phyloP scores from a whole-genome alignment of 805 yeast species.

The Hyphopichia homilentoma region DNA sequence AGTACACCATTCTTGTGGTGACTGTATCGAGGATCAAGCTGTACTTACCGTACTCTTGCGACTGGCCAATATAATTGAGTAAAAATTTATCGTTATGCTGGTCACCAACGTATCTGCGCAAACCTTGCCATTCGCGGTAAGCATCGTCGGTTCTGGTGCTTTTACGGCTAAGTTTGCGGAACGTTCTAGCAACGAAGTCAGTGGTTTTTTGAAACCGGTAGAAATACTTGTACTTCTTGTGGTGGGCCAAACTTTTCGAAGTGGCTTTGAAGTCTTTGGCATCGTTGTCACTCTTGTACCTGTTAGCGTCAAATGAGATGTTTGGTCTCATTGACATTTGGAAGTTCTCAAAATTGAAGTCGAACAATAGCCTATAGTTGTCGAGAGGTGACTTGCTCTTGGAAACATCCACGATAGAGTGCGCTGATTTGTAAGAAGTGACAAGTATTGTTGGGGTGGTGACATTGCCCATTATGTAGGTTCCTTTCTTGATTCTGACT shows the following conservation, averaged over 20 bases:
- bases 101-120: conserved; percentile 60
- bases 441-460: conserved; percentile 72
- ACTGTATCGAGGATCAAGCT: conserved; percentile 66
- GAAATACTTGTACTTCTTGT: conserved; percentile 18
- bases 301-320: conserved; percentile 45
- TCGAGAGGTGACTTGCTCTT: conserved; percentile 50
- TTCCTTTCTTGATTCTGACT: conserved; percentile 57
- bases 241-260: conserved; percentile 3
- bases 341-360: conserved; percentile 47
- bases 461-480: conserved; percentile 75
- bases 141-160: conserved; percentile 3
- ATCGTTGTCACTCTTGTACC: not conserved
- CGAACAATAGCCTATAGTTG: conserved; percentile 44
- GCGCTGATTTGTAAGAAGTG: conserved; percentile 51
- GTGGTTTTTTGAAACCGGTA: conserved; percentile 18
- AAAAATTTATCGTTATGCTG: conserved; percentile 21
- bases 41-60: conserved; percentile 78
- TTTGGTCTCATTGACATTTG: conserved; percentile 67
- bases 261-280: conserved; percentile 4
- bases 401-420: conserved; percentile 56
- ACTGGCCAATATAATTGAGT: conserved; percentile 31
- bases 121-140: conserved; percentile 64
- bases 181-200: conserved; percentile 5
- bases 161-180: conserved; percentile 6
- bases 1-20: conserved; percentile 51